Evolutionary conservation across 1,284 basidiomycete species (phyloP), one percentile per base, ranked within the genome.

Genomic region (Cutaneotrichosporon dermatis): DNA sequence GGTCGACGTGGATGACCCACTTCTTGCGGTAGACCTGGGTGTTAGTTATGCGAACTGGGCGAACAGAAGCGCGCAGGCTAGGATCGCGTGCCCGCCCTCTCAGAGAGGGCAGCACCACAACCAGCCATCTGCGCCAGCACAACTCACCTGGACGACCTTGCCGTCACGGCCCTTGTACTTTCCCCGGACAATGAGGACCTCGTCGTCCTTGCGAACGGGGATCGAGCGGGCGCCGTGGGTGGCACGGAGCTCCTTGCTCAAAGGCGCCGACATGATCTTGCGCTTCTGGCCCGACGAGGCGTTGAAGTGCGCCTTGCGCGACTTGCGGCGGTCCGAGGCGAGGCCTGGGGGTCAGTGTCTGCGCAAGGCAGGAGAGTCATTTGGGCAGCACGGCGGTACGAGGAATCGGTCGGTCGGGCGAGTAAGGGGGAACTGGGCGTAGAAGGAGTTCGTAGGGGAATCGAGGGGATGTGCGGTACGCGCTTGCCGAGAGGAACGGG

Each of bases 111-210:
- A n/a, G n/a, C n/a, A n/a, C n/a, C n/a, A n/a, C 7, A 43, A 44
- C 43, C 10, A 48, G 8, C 12, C 34, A 4, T 35, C 34, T 35
- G 35, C 16, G 13, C 13, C 34, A 34, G 10, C 25, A 15, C 10
- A 43, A 71, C 77, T 56, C 54, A 78, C 76, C 81, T 93, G 91
- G 65, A 89, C 90, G 69, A 94, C 86, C 83, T 96, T 95, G 77
- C 96, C 96, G 84, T 99, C 96, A 79, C 93, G 87, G 66, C 95
- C 93, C 84, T 94, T 95, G 87, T 94, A 92, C 80, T 94, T 92
- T 64, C 92, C 92, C 70, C 92, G 84, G 69, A 98, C 92, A 73
- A 99, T 94, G 76, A 90, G 84, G 65, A 99, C 96, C 82, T 98
- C 95, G 80, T 98, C 96, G 74, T 97, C 95, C 82, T 97, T 97